These are phyloP conservation scores for Candida morakotiae DNA, from an alignment of 805 yeast genomes.

Conservation along the genomic window DNA sequence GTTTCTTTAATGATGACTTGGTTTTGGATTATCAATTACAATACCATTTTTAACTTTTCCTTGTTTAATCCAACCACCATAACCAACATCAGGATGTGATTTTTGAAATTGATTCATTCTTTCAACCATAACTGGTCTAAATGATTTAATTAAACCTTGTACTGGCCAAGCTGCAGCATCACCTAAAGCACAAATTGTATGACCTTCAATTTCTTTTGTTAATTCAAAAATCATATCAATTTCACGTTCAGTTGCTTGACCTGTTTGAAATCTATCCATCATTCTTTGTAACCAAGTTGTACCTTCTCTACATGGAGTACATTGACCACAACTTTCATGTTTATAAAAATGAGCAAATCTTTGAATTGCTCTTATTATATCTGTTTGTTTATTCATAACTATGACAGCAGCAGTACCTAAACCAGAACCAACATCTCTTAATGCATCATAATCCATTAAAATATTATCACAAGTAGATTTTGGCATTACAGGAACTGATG, in stretches of 20 bases:
- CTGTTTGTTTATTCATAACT: slow-evolving; percentile 85
- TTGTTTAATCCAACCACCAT: slow-evolving; percentile 77
- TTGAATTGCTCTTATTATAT: slow-evolving; percentile 81
- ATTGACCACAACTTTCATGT: slow-evolving; percentile 93
- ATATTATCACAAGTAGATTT: slow-evolving; percentile 62
- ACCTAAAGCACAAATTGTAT: slow-evolving; percentile 88
- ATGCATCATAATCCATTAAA: slow-evolving; percentile 84
- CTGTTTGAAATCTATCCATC: slow-evolving; percentile 77
- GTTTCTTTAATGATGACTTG: slow-evolving; percentile 38
- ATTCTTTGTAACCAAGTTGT: slow-evolving; percentile 80
- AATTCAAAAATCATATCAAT: slow-evolving; percentile 83
- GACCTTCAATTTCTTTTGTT: slow-evolving; percentile 85
- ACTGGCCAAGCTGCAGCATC: slow-evolving; percentile 95
- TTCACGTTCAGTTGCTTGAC: slow-evolving; percentile 78
- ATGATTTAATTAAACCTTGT: slow-evolving; percentile 81
- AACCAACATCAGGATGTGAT: slow-evolving; percentile 42
- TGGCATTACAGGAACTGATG: slow-evolving; percentile 80
- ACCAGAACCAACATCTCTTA: slow-evolving; percentile 81
- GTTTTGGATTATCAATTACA: slow-evolving; percentile 58
- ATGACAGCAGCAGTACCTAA: slow-evolving; percentile 92
- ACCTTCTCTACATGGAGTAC: slow-evolving; percentile 94
- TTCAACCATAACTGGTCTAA: slow-evolving; percentile 77
- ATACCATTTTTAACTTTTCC: slow-evolving; percentile 59
- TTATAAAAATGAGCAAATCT: slow-evolving; percentile 80
- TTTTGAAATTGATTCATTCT: slow-evolving; percentile 62